Conservation (phyloP, 2,329 filamentous ascomycete genomes). For the Fusarium sp. region DNA sequence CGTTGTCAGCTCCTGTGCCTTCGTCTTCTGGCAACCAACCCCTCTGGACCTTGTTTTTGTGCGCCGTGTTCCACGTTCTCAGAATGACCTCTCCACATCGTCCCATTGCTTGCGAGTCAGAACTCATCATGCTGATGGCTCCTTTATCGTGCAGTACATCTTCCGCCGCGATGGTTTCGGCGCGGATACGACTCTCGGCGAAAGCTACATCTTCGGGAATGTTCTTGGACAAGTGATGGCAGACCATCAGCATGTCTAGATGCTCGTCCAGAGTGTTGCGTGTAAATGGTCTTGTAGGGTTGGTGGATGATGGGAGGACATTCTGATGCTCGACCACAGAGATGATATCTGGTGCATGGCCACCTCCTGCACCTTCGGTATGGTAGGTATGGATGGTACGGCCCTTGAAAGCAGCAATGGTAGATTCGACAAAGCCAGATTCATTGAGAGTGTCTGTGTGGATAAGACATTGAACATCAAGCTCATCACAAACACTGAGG, state of each 20-base stretch:
- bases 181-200: constrained; percentile 91
- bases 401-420: constrained; percentile 84
- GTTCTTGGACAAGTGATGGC: constrained; percentile 91
- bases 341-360: constrained; percentile 96
- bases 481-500: constrained; percentile 85
- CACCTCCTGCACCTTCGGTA: constrained; percentile 93
- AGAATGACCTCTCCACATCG: constrained; percentile 93
- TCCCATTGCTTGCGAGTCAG: constrained; percentile 96
- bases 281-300: constrained; percentile 91
- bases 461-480: constrained; percentile 92
- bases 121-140: constrained; percentile 97
- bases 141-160: constrained; percentile 95
- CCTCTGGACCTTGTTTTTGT: constrained; percentile 93
- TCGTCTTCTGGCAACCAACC: constrained; percentile 81
- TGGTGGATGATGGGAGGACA: constrained; percentile 90
- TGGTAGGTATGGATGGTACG: constrained; percentile 97
- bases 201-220: constrained; percentile 97
- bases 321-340: constrained; percentile 89
- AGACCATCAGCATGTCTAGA: constrained; percentile 98
- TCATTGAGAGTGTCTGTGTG: constrained; percentile 98
- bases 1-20: constrained; percentile 85
- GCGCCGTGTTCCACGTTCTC: constrained; percentile 95
- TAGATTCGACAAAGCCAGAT: constrained; percentile 95
- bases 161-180: constrained; percentile 96
- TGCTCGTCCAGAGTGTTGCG: constrained; percentile 95